Evolutionary conservation across 805 yeast species (phyloP).

Genomic region (Myxozyma melibiosi): DNA sequence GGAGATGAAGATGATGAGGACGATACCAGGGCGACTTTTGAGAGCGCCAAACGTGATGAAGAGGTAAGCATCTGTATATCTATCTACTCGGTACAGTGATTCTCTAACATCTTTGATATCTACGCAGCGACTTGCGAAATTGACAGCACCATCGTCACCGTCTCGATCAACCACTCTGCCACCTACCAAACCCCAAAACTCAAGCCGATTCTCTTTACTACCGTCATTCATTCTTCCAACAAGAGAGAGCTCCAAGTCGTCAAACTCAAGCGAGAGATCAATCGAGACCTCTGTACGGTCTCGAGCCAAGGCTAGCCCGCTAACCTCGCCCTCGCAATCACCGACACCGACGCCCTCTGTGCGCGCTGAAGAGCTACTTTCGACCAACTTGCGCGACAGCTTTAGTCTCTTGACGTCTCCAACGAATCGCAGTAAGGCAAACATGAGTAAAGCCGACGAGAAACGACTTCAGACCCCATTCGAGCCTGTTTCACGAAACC

Average conservation of each 20-base stretch:
- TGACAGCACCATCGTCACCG: not conserved
- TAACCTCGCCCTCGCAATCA: slow-evolving; percentile 10
- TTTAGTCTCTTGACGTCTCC: not conserved
- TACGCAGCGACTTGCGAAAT: slow-evolving; percentile 3
- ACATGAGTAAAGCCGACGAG: not conserved
- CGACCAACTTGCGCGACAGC: not conserved
- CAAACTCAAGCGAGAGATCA: not conserved
- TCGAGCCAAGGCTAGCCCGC: too few relatives aligned
- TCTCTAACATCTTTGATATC: too few relatives aligned
- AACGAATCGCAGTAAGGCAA: not conserved
- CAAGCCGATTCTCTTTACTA: too few relatives aligned
- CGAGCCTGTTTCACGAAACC: not conserved
- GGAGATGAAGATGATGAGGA: not conserved
- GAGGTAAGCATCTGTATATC: not conserved
- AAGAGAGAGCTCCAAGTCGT: not conserved
- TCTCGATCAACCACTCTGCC: not conserved
- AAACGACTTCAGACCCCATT: not conserved
- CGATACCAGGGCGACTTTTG: not conserved
- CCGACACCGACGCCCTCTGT: slow-evolving; percentile 3
- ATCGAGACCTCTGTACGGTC: too few relatives aligned
- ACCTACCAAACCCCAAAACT: too few relatives aligned
- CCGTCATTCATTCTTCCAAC: slow-evolving; percentile 1
- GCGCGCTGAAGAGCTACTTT: not conserved
- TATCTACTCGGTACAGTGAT: too few relatives aligned
- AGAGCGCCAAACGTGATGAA: slow-evolving; percentile 2